Percentiles rank a stretch among this genome's conserved stretches.
phyloP scores from a whole-genome alignment of 371 early-diverging fungal species.

The Mucor circinelloides region DNA sequence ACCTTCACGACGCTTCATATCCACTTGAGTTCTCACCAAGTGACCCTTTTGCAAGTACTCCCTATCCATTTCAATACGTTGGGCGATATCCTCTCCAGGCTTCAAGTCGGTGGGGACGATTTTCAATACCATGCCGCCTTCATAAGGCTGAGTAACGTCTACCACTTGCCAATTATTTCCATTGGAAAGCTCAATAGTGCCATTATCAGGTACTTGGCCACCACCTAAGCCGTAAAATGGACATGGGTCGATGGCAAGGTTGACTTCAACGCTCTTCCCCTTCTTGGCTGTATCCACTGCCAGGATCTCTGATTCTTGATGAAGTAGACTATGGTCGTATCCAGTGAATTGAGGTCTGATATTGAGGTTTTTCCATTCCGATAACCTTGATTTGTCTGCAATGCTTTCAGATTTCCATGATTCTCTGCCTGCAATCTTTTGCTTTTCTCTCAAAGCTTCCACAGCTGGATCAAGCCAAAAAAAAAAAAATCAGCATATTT shows the following conservation, averaged over 20 bases:
- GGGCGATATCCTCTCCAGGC: slow-evolving; percentile 3
- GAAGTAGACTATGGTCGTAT: slow-evolving; percentile 47
- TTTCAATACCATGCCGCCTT: slow-evolving; percentile 46
- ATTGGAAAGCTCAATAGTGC: slow-evolving; percentile 49
- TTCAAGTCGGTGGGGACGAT: slow-evolving; percentile 16
- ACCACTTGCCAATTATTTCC: slow-evolving; percentile 52
- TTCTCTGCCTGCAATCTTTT: slow-evolving; percentile 33
- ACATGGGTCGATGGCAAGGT: slow-evolving; percentile 68
- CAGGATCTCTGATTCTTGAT: slow-evolving; percentile 55
- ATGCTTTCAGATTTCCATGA: slow-evolving; percentile 57
- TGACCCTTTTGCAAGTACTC: slow-evolving; percentile 51
- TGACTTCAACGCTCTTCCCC: slow-evolving; percentile 31
- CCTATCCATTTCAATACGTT: slow-evolving; percentile 35
- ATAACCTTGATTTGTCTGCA: slow-evolving; percentile 33
- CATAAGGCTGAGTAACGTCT: slow-evolving; percentile 63
- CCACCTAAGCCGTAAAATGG: slow-evolving; percentile 80
- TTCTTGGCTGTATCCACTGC: slow-evolving; percentile 47
- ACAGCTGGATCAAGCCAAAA: slow-evolving; percentile 47
- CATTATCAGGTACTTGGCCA: slow-evolving; percentile 73
- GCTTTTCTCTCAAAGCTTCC: slow-evolving; percentile 25
- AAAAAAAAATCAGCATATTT: neutral
- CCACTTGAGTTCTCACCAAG: slow-evolving; percentile 52
- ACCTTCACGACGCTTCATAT: slow-evolving; percentile 57
- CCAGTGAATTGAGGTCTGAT: slow-evolving; percentile 62
- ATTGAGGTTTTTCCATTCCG: slow-evolving; percentile 44